Conservation (phyloP, 176 grass and related monocot species). For the Triticum aestivum region DNA sequence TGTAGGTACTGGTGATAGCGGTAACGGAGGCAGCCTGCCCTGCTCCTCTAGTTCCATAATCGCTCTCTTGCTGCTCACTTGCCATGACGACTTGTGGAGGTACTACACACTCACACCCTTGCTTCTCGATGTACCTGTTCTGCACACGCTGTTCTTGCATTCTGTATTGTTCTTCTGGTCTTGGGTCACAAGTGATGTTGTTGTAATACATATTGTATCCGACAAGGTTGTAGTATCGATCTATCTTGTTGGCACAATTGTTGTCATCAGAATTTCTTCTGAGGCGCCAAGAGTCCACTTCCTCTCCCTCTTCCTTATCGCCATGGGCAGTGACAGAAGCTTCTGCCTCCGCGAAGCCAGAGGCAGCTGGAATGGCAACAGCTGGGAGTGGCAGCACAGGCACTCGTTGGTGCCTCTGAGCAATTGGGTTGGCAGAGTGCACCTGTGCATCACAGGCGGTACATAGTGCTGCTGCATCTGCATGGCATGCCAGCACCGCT, state of each 20-base stretch:
- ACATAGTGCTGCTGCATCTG: constrained; percentile 53
- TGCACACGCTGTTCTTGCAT: constrained; percentile 46
- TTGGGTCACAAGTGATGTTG: constrained; percentile 13
- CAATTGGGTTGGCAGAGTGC: constrained; percentile 77
- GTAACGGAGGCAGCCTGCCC: constrained; percentile 39
- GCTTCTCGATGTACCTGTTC: constrained; percentile 36
- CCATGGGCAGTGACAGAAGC: not conserved
- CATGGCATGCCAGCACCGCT: constrained; percentile 50
- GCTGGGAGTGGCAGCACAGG: constrained; percentile 48
- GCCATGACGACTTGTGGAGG: constrained; percentile 43
- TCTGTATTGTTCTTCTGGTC: constrained; percentile 15
- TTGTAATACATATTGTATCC: constrained; percentile 59
- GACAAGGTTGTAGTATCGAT: constrained; percentile 59
- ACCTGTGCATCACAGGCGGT: constrained; percentile 57
- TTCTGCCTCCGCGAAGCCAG: not conserved
- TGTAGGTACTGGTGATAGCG: constrained; percentile 41
- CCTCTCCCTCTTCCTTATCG: constrained; percentile 32
- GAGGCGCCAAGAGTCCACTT: constrained; percentile 51
- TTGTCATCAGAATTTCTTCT: constrained; percentile 1
- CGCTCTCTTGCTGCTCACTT: constrained; percentile 30
- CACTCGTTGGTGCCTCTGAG: constrained; percentile 54
- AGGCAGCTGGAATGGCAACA: constrained; percentile 32
- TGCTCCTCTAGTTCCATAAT: constrained; percentile 28
- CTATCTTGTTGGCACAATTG: constrained; percentile 1
- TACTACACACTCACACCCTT: constrained; percentile 40